phyloP scores from a whole-genome alignment of 495 filamentous ascomycete genomes.

The Stereocaulon alpinum region DNA sequence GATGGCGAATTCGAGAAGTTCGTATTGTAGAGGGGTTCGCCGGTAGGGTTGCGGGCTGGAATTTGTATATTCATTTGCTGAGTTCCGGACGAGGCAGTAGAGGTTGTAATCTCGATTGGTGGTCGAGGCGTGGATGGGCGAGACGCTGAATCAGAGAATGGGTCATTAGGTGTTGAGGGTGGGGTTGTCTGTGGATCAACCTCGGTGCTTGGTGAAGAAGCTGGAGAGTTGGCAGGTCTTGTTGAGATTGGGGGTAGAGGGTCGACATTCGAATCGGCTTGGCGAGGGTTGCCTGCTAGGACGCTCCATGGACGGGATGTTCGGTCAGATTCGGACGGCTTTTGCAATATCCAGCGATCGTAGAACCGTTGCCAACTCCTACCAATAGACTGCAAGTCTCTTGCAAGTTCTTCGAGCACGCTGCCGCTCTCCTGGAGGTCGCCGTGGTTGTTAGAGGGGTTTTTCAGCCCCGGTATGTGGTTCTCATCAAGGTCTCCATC shows the following conservation, averaged over 20 bases:
- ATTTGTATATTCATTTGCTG: conserved; percentile 33
- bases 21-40: background rate
- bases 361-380: conserved; percentile 8
- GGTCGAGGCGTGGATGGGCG: conserved; percentile 23
- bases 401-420: conserved; percentile 11
- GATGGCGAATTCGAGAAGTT: conserved; percentile 10
- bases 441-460: background rate
- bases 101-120: conserved; percentile 16
- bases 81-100: conserved; percentile 30
- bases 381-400: conserved; percentile 17
- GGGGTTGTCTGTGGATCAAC: background rate
- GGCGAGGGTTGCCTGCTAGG: background rate
- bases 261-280: background rate
- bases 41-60: background rate
- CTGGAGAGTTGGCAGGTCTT: background rate
- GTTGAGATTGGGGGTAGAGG: background rate
- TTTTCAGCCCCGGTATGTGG: conserved; percentile 15
- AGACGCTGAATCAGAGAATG: conserved; percentile 9
- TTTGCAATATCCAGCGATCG: conserved; percentile 4
- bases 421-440: background rate
- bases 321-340: background rate
- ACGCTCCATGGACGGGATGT: background rate
- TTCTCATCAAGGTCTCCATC: conserved; percentile 34
- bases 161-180: background rate
- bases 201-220: background rate